These are phyloP conservation scores for Rubroboletus satanas DNA, from an alignment of 768 basidiomycete species.

Conservation along the genomic window DNA sequence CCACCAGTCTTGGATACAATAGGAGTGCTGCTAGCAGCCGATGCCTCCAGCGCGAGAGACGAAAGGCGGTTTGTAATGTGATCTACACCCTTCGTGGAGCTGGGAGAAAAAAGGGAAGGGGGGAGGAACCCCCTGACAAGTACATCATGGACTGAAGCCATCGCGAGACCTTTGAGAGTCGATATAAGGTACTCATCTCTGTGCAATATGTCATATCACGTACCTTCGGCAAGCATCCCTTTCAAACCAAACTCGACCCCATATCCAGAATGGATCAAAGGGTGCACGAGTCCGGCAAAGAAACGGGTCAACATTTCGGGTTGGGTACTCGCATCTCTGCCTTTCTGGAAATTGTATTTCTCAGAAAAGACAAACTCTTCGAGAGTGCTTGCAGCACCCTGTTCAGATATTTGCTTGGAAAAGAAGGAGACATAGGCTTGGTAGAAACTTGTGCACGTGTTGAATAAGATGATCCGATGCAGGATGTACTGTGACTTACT, in stretches of 20 bases:
- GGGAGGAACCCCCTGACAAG: conserved; percentile 33
- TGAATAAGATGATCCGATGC: not conserved
- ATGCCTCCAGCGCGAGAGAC: conserved; percentile 6
- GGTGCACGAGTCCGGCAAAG: conserved; percentile 49
- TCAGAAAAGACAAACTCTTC: conserved; percentile 33
- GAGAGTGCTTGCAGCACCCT: conserved; percentile 14
- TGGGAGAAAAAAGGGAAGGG: conserved; percentile 7
- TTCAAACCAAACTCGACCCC: conserved; percentile 61
- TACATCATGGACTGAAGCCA: conserved; percentile 29
- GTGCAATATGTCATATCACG: not conserved
- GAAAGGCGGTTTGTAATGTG: conserved; percentile 2
- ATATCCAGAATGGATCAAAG: conserved; percentile 59
- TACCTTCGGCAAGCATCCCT: conserved; percentile 63
- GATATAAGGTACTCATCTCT: not conserved
- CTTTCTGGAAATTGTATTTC: conserved; percentile 22
- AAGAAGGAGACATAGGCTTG: conserved; percentile 28
- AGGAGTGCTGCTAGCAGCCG: not conserved
- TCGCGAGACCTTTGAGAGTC: conserved; percentile 24
- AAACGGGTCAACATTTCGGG: conserved; percentile 56
- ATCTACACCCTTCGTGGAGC: not conserved
- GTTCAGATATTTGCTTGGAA: conserved; percentile 10
- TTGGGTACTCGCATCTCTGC: conserved; percentile 20
- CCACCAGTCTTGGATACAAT: not conserved
- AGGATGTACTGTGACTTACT: conserved; percentile 8
- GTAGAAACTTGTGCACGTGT: conserved; percentile 20